These are phyloP conservation scores for Leishmania tropica DNA, from an alignment of 208 protist species.

Conservation along the genomic window DNA sequence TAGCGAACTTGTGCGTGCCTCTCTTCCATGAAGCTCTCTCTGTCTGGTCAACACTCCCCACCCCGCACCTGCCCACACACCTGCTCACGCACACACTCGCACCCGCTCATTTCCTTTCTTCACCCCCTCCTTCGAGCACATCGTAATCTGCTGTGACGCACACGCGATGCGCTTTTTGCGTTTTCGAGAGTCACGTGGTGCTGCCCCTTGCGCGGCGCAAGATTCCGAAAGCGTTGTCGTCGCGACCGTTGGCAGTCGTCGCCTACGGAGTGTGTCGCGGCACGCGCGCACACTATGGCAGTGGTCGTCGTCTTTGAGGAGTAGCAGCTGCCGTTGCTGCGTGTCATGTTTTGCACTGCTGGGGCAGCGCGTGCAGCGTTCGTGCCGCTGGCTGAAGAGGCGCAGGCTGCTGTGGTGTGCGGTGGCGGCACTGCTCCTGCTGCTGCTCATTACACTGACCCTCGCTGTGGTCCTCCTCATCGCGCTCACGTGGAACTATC, in stretches of 20 bases:
- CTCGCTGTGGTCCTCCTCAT: conserved; percentile 1
- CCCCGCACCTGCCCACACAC: not conserved
- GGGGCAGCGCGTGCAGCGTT: not conserved
- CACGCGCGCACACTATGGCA: not conserved
- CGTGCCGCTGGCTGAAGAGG: conserved; percentile 16
- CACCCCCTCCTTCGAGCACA: too few relatives aligned
- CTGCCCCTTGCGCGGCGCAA: not conserved
- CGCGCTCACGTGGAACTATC: conserved; percentile 18
- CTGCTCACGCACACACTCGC: not conserved
- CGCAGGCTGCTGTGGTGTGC: conserved; percentile 4
- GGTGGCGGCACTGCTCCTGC: not conserved
- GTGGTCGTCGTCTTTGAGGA: not conserved
- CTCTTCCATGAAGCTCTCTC: not conserved
- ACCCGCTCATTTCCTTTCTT: not conserved
- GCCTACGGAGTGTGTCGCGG: not conserved
- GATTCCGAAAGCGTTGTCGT: conserved; percentile 9
- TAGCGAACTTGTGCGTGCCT: not conserved
- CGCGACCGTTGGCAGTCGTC: not conserved
- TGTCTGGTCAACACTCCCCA: not conserved
- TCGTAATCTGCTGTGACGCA: too few relatives aligned
- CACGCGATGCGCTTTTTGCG: conserved; percentile 16
- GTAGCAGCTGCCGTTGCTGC: not conserved
- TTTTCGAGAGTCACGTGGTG: conserved; percentile 1
- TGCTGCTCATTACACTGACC: conserved; percentile 13
- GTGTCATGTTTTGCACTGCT: not conserved